Evolutionary conservation across 1,284 basidiomycete species (phyloP).

Genomic region (Moesziomyces antarcticus): DNA sequence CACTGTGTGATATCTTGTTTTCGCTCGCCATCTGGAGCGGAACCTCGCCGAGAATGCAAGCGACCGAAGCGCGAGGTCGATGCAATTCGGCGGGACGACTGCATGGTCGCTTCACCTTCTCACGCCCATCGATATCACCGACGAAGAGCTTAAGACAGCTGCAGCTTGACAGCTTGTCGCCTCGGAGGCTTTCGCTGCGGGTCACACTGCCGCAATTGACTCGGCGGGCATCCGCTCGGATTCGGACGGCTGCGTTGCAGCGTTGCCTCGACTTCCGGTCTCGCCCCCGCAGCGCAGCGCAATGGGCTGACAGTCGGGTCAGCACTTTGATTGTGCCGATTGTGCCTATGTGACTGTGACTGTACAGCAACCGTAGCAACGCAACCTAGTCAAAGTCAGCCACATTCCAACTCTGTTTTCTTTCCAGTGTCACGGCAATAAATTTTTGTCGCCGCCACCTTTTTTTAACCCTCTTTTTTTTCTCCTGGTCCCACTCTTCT

Average conservation of each 20-base stretch:
- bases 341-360: constrained; percentile 11
- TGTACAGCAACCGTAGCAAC: constrained; percentile 13
- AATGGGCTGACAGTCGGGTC: too few species aligned
- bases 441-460: constrained; percentile 2
- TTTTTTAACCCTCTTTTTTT: background rate
- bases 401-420: constrained; percentile 1
- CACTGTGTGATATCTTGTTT: background rate
- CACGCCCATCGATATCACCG: background rate
- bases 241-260: background rate
- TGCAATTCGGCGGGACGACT: background rate
- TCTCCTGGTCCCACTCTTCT: background rate
- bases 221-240: background rate
- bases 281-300: background rate
- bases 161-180: background rate
- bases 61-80: background rate
- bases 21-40: background rate
- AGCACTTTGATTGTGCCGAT: background rate
- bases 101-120: background rate
- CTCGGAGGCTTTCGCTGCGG: background rate
- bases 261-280: background rate
- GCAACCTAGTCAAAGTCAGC: constrained; percentile 8
- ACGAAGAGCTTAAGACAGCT: background rate
- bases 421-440: background rate
- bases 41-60: background rate
- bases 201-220: background rate